These are phyloP conservation scores for Amyloporia xantha DNA, from an alignment of 768 basidiomycete species.

Conservation along the genomic window DNA sequence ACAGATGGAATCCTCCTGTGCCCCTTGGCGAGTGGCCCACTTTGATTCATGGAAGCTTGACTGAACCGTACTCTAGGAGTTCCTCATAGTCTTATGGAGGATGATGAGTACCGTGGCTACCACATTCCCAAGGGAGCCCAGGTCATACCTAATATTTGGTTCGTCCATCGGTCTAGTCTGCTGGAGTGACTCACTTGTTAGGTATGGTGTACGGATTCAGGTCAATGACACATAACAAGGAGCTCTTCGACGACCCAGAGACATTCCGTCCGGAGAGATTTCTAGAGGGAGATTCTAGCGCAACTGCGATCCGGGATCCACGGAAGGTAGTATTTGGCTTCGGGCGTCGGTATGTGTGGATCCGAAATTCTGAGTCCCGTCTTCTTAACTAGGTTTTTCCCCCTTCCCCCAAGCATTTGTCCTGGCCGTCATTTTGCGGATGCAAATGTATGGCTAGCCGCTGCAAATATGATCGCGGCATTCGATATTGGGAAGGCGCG, in stretches of 20 bases:
- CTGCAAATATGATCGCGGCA: conserved; percentile 38
- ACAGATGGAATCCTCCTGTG: conserved; percentile 16
- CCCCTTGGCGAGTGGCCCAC: conserved; percentile 8
- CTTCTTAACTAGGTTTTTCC: background rate
- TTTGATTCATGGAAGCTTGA: background rate
- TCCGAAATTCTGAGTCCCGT: too few relatives aligned
- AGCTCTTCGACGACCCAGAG: conserved; percentile 10
- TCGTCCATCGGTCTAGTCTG: background rate
- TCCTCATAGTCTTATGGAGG: conserved; percentile 15
- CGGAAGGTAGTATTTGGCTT: conserved; percentile 49
- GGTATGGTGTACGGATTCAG: conserved; percentile 1
- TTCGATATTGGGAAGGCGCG: conserved; percentile 37
- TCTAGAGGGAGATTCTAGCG: background rate
- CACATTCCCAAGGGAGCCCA: conserved; percentile 21
- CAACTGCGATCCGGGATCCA: conserved; percentile 25
- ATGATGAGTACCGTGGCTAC: conserved; percentile 23
- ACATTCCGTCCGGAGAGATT: conserved; percentile 11
- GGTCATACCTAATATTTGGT: conserved; percentile 20
- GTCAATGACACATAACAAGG: conserved; percentile 5
- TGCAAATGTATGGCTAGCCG: conserved; percentile 38
- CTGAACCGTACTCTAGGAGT: conserved; percentile 10
- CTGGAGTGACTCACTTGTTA: background rate
- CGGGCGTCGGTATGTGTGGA: conserved; percentile 31
- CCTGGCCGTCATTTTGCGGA: conserved; percentile 51
- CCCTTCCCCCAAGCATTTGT: conserved; percentile 33